Percentiles rank a stretch among this genome's conserved stretches.
These are phyloP conservation scores for Pyrus pyrifolia DNA, from an alignment of 306 rosid species.

Conservation along the genomic window DNA sequence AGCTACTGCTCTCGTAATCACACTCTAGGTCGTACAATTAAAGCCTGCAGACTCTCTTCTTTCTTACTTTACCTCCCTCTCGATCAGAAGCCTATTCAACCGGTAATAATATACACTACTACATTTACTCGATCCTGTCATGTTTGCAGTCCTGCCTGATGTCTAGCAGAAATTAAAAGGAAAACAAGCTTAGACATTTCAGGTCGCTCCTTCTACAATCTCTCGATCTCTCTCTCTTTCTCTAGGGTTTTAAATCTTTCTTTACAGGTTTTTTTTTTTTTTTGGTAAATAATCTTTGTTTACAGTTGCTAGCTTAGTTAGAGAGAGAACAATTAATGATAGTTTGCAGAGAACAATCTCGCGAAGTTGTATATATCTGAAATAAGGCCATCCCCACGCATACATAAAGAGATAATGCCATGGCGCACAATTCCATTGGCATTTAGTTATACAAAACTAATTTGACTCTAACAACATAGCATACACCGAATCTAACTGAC, in stretches of 20 bases:
- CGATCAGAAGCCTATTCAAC: neutral
- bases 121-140: neutral
- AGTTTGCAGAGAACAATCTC: neutral
- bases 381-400: neutral
- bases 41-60: neutral
- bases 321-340: neutral
- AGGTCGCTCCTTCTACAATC: neutral
- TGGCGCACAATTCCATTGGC: neutral
- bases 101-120: neutral
- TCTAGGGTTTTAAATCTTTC: neutral
- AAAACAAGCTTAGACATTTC: neutral
- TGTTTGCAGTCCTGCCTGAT: neutral
- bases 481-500: neutral
- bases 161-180: neutral
- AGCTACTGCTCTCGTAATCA: neutral
- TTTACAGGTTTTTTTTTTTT: neutral
- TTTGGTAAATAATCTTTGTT: no score
- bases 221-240: neutral
- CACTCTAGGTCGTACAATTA: neutral
- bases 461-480: neutral
- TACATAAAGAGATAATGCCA: neutral
- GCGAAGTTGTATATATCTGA: neutral
- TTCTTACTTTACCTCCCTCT: neutral
- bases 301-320: neutral
- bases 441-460: neutral